A percentile compares a stretch with the other conserved stretches of the same genome.
Evolutionary conservation across 1,139 yeast species (phyloP).

Genomic region (Sugiyamaella neomexicana): DNA sequence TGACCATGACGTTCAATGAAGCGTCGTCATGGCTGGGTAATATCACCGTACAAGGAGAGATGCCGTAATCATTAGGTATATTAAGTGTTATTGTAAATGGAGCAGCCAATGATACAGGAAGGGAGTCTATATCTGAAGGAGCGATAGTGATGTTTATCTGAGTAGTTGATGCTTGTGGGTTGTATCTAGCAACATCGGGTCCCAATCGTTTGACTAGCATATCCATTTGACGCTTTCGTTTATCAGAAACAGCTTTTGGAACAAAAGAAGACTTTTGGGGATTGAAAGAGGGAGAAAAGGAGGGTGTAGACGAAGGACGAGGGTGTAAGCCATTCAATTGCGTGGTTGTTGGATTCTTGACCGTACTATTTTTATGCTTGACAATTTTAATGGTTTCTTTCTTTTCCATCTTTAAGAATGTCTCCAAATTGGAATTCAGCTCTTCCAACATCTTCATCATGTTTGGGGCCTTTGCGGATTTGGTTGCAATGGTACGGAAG

Average conservation of each 20-base stretch:
- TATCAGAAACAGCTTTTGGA: conserved; percentile 26
- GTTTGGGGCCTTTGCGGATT: conserved; percentile 41
- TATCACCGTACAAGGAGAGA: conserved; percentile 28
- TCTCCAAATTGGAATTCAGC: conserved; percentile 59
- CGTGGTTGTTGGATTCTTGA: not conserved
- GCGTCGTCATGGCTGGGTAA: conserved; percentile 29
- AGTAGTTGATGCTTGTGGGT: conserved; percentile 23
- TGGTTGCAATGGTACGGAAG: conserved; percentile 51
- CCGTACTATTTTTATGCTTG: conserved; percentile 20
- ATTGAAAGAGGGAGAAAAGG: conserved; percentile 4
- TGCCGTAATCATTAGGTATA: conserved; percentile 35
- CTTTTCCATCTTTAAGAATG: conserved; percentile 58
- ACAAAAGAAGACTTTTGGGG: conserved; percentile 24
- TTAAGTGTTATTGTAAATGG: conserved; percentile 28
- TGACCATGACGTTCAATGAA: conserved; percentile 33
- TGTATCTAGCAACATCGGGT: conserved; percentile 19
- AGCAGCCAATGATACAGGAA: conserved; percentile 25
- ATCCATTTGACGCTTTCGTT: conserved; percentile 30
- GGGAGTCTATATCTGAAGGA: conserved; percentile 26
- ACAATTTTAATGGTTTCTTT: conserved; percentile 57
- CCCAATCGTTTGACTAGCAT: conserved; percentile 27
- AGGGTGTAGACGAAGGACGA: conserved; percentile 2
- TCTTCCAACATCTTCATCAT: conserved; percentile 56
- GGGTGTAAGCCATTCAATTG: no score
- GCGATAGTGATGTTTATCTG: conserved; percentile 25